Percentiles rank a stretch among this genome's conserved stretches.
Evolutionary conservation across 2,329 filamentous ascomycete genomes (phyloP).

Genomic region (Fusarium illudens): DNA sequence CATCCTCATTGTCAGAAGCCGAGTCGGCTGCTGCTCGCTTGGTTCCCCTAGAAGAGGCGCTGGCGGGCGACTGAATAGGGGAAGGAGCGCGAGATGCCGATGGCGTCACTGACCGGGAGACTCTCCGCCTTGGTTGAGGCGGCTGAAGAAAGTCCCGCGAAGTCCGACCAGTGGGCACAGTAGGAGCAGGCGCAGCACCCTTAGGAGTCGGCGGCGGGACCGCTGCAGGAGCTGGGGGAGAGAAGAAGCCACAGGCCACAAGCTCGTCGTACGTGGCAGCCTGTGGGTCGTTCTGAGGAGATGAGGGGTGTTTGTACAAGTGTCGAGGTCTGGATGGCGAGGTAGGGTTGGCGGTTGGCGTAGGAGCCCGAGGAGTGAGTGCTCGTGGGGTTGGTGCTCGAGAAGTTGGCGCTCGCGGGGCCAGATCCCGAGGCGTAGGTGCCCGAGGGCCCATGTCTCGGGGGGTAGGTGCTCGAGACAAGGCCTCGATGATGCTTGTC

Average conservation of each 20-base stretch:
- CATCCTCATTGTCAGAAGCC: conserved; percentile 47
- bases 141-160: conserved; percentile 29
- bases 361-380: conserved; percentile 11
- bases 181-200: conserved; percentile 33
- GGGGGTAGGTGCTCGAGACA: conserved; percentile 29
- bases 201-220: conserved; percentile 22
- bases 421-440: background rate
- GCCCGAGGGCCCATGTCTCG: conserved; percentile 26
- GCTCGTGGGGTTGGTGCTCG: conserved; percentile 11
- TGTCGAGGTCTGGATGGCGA: conserved; percentile 25
- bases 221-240: conserved; percentile 33
- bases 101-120: conserved; percentile 36
- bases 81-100: conserved; percentile 29
- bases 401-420: conserved; percentile 24
- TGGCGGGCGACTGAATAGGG: conserved; percentile 46
- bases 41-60: conserved; percentile 56
- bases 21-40: conserved; percentile 57
- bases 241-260: conserved; percentile 40
- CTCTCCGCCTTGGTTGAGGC: conserved; percentile 42
- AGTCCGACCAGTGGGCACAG: conserved; percentile 22
- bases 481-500: conserved; percentile 9
- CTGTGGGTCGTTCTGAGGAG: conserved; percentile 17
- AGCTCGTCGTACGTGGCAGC: conserved; percentile 40
- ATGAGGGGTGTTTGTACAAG: conserved; percentile 14
- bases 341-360: conserved; percentile 18